Evolutionary conservation across 106 monocot genomes (phyloP).

Genomic region (Vanilla planifolia): DNA sequence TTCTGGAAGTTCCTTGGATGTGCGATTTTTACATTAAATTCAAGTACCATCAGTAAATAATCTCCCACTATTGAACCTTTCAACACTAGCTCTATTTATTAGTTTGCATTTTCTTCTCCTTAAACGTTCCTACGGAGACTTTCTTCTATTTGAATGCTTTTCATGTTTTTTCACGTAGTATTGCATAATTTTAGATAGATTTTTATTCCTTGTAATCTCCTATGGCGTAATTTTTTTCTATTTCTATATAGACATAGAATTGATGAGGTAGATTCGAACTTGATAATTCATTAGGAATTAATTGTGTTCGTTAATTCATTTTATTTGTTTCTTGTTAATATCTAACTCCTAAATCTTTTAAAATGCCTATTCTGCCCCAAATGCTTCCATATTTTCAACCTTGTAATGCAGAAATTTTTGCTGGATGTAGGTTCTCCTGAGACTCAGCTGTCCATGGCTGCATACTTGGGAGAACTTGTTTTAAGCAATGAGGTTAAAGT

Average conservation of each 20-base stretch:
- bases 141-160: neutral
- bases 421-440: conserved; percentile 42
- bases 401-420: neutral
- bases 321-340: too few relatives aligned
- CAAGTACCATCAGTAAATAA: too few relatives aligned
- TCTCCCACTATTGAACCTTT: too few relatives aligned
- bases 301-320: too few relatives aligned
- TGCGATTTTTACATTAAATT: neutral
- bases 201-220: too few relatives aligned
- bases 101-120: neutral
- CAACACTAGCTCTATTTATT: neutral
- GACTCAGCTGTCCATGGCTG: conserved; percentile 61
- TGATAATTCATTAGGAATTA: too few relatives aligned
- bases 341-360: too few relatives aligned
- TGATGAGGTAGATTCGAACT: too few relatives aligned
- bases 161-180: neutral
- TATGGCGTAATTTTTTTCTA: too few relatives aligned
- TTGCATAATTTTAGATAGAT: too few relatives aligned
- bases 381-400: neutral
- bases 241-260: too few relatives aligned
- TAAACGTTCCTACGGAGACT: neutral
- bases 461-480: conserved; percentile 62
- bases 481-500: conserved; percentile 71
- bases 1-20: neutral
- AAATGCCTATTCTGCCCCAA: neutral